Evolutionary conservation across 306 rosid species (phyloP), one percentile per base, ranked within the genome.

Genomic region (Cicer yamashitae): DNA sequence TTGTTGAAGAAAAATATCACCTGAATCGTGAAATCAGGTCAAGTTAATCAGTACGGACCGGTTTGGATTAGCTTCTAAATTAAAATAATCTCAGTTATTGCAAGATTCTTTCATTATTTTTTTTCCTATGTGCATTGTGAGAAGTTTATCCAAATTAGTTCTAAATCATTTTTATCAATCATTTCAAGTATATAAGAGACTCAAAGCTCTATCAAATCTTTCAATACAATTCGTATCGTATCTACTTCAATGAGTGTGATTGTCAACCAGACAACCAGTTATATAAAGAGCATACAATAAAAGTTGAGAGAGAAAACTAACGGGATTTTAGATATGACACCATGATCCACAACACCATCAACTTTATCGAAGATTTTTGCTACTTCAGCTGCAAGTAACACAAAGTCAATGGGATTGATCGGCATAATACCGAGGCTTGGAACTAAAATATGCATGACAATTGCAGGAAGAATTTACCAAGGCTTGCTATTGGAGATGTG

Each of bases 401-500:
- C 40, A 7, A 52, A 56, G 65, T 51, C 47, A 69, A 52, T 12
- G 12, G 64, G 81, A 81, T 10, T 14, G 45, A 67, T 17, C 58
- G 7, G 64, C n/a, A 18, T 13, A 71, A n/a, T 30, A 61, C 46
- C 10, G 22, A 76, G 71, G 38, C 53, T 70, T 25, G 15, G 65
- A 45, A 38, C 75, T 76, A 53, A 71, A 66, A 77, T 58, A 65
- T 13, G 51, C 60, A 47, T 10, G 60, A 41, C 7, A 15, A 39
- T 7, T 37, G 20, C 69, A 14, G 57, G 20, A 18, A 67, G 68
- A 78, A 72, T 91, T 61, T 67, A 91, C 93, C 91, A 25, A 93
- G 93, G 77, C 77, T 93, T 79, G 22, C 76, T 67, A 93, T 88
- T 60, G 98, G 98, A 81, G 98, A 93, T 37, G 97, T 93, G 81